Conservation (phyloP, 2,329 filamentous ascomycete genomes). For the Scedosporium apiospermum region DNA sequence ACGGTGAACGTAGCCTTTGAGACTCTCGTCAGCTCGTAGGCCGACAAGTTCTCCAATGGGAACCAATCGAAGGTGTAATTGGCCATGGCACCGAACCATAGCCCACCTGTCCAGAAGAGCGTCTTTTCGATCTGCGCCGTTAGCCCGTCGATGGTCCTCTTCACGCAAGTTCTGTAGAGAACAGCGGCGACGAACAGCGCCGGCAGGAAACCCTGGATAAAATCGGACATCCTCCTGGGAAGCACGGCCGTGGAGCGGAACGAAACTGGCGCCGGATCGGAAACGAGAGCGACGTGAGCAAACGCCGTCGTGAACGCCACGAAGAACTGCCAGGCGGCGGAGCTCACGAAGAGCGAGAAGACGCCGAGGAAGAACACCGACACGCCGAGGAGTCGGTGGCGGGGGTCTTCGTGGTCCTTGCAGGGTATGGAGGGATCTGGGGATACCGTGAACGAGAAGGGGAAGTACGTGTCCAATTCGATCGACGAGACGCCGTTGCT, state of each 20-base stretch:
- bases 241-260: conserved; percentile 50
- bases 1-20: conserved; percentile 60
- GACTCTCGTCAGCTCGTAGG: conserved; percentile 59
- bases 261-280: conserved; percentile 56
- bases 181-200: conserved; percentile 59
- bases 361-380: conserved; percentile 55
- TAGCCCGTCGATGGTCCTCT: conserved; percentile 45
- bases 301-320: conserved; percentile 52
- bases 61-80: conserved; percentile 71
- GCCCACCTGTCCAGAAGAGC: conserved; percentile 58
- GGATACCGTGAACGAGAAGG: conserved; percentile 58
- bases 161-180: conserved; percentile 54
- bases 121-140: conserved; percentile 61
- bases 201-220: conserved; percentile 51
- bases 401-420: conserved; percentile 38
- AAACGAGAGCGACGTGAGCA: conserved; percentile 2
- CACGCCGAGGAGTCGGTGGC: conserved; percentile 45
- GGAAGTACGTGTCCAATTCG: conserved; percentile 61
- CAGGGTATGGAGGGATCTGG: conserved; percentile 34
- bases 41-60: conserved; percentile 60
- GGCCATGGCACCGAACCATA: conserved; percentile 63
- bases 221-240: conserved; percentile 43
- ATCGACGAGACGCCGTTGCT: conserved; percentile 53
- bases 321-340: conserved; percentile 53
- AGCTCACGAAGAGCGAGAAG: conserved; percentile 55